Percentiles rank a stretch among this genome's conserved stretches.
Conservation (phyloP, 768 basidiomycete genomes). For the Fomitopsis pulvina region DNA sequence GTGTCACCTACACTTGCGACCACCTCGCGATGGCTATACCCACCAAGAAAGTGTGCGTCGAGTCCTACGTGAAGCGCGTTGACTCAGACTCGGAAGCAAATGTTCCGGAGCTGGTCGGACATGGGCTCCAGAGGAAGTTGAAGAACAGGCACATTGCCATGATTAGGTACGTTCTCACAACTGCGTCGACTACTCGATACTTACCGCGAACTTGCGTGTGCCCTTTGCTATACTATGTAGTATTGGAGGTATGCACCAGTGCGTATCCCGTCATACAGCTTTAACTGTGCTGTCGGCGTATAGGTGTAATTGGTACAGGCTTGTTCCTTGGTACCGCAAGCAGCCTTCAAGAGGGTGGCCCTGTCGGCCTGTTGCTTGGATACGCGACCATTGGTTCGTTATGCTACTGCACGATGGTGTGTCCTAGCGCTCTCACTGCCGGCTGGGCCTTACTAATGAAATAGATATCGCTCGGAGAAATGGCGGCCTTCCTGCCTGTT, state of each 20-base stretch:
- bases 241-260: constrained; percentile 15
- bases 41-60: background rate
- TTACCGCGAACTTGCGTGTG: background rate
- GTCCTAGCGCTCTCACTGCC: background rate
- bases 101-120: background rate
- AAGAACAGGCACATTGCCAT: constrained; percentile 28
- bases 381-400: constrained; percentile 30
- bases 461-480: constrained; percentile 33
- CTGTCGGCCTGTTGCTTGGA: constrained; percentile 39
- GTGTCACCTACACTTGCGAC: background rate
- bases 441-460: background rate
- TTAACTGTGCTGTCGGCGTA: background rate
- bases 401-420: constrained; percentile 34
- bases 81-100: constrained; percentile 6
- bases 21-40: constrained; percentile 1
- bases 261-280: background rate
- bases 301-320: constrained; percentile 43
- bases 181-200: background rate
- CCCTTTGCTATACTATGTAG: constrained; percentile 3
- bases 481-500: constrained; percentile 38
- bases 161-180: constrained; percentile 25
- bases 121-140: constrained; percentile 18
- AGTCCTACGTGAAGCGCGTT: background rate
- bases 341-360: constrained; percentile 36
- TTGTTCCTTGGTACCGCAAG: constrained; percentile 49